Percentiles rank a stretch among this genome's conserved stretches.
These are phyloP conservation scores for Aschersonia sp. DNA, from an alignment of 2,329 filamentous ascomycete species.

Conservation along the genomic window DNA sequence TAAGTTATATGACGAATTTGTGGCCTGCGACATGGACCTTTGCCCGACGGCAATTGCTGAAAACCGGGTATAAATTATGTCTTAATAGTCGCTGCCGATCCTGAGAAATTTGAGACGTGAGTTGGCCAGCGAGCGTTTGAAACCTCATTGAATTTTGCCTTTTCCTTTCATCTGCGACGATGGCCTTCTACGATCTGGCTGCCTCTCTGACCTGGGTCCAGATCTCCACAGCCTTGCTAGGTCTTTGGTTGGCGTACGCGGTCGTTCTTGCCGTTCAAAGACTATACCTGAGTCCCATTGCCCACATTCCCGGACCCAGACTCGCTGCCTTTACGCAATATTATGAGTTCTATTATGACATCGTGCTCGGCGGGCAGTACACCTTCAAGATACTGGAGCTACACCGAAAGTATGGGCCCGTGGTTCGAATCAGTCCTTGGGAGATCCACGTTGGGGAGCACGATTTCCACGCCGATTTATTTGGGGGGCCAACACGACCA, in stretches of 20 bases:
- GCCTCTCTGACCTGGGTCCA: constrained; percentile 3
- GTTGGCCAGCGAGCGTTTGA: too few species aligned
- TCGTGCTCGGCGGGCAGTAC: constrained; percentile 25
- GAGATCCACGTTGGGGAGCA: constrained; percentile 23
- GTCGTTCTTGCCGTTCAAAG: constrained; percentile 14
- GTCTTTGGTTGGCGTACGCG: constrained; percentile 15
- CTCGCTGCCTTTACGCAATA: constrained; percentile 23
- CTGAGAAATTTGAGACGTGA: too few species aligned
- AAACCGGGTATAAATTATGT: not conserved
- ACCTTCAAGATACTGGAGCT: constrained; percentile 24
- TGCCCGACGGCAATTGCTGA: not conserved
- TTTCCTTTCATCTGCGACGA: not conserved
- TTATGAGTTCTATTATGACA: constrained; percentile 29
- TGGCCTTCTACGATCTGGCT: not conserved
- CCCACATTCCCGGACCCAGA: constrained; percentile 22
- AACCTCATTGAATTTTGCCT: too few species aligned
- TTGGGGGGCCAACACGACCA: constrained; percentile 14
- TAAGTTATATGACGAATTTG: too few species aligned
- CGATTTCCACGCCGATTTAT: constrained; percentile 24
- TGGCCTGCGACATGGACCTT: too few species aligned
- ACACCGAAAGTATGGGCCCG: constrained; percentile 25
- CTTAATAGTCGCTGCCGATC: not conserved
- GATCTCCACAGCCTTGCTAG: constrained; percentile 9
- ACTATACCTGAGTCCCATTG: constrained; percentile 22
- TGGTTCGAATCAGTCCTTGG: constrained; percentile 24